These are phyloP conservation scores for Amylocystis lapponica DNA, from an alignment of 768 basidiomycete species.

Conservation along the genomic window DNA sequence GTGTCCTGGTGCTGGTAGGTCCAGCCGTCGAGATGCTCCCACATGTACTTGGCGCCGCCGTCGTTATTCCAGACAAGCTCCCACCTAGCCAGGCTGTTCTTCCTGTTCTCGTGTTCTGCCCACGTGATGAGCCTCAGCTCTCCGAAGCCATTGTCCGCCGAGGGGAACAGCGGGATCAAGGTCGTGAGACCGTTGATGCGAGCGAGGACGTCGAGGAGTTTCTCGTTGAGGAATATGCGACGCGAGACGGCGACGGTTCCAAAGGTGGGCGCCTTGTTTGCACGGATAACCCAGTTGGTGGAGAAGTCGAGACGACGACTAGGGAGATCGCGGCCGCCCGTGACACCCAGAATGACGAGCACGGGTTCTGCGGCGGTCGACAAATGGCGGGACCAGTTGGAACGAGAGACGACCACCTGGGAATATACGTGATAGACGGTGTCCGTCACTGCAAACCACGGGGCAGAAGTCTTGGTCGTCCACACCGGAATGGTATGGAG, in stretches of 20 bases:
- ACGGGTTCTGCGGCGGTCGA: slow-evolving; percentile 7
- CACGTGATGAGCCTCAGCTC: slow-evolving; percentile 16
- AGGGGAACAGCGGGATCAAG: slow-evolving; percentile 15
- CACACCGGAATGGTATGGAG: slow-evolving; percentile 21
- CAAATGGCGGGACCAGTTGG: slow-evolving; percentile 2
- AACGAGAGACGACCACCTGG: slow-evolving; percentile 4
- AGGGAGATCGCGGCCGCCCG: slow-evolving; percentile 6
- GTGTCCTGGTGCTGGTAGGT: slow-evolving; percentile 16
- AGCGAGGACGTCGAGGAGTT: slow-evolving; percentile 14
- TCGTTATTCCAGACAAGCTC: slow-evolving; percentile 10
- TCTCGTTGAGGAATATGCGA: slow-evolving; percentile 16
- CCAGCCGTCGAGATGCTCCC: slow-evolving; percentile 18
- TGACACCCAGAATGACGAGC: slow-evolving; percentile 21
- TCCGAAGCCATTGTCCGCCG: slow-evolving; percentile 5
- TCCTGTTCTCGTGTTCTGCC: slow-evolving; percentile 7
- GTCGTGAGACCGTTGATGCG: slow-evolving; percentile 21
- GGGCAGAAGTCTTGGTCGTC: neutral
- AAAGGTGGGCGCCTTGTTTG: slow-evolving; percentile 9
- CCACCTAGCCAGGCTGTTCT: slow-evolving; percentile 3
- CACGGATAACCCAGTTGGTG: slow-evolving; percentile 11
- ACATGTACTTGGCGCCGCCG: slow-evolving; percentile 14
- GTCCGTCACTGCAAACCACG: slow-evolving; percentile 10
- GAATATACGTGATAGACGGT: slow-evolving; percentile 15
- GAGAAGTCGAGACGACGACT: slow-evolving; percentile 9
- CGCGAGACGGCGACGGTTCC: slow-evolving; percentile 18